These are phyloP conservation scores for Pichia sp. DNA, from an alignment of 1,139 yeast genomes.

Conservation along the genomic window DNA sequence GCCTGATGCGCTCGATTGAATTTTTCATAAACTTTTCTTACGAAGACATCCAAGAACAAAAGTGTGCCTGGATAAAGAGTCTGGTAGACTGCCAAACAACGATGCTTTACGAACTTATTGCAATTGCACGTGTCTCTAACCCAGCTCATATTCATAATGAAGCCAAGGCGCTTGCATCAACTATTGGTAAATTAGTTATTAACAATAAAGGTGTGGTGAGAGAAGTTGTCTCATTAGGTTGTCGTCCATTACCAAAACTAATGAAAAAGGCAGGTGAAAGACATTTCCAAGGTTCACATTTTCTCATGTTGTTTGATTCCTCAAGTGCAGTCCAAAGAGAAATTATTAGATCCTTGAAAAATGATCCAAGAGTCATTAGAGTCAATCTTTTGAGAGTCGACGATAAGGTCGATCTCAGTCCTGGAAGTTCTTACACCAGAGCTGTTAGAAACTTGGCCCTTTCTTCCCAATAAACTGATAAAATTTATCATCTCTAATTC, in stretches of 20 bases:
- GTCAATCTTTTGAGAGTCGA: constrained; percentile 66
- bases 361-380: constrained; percentile 86
- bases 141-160: constrained; percentile 49
- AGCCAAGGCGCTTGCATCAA: constrained; percentile 44
- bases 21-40: too few relatives aligned
- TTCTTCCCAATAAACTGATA: constrained; percentile 1
- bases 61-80: too few relatives aligned
- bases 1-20: neutral
- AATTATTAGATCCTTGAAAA: constrained; percentile 67
- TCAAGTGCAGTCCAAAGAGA: constrained; percentile 83
- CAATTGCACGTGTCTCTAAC: constrained; percentile 73
- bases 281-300: constrained; percentile 86
- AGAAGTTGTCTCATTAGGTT: constrained; percentile 72
- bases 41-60: too few relatives aligned
- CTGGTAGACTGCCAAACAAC: neutral
- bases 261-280: constrained; percentile 81
- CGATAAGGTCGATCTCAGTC: constrained; percentile 43
- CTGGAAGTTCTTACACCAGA: constrained; percentile 44
- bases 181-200: constrained; percentile 75
- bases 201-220: constrained; percentile 90
- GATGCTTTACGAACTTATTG: constrained; percentile 88
- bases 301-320: constrained; percentile 78
- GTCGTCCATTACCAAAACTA: constrained; percentile 69
- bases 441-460: constrained; percentile 22
- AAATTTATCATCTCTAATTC: too few relatives aligned